Base-by-base conservation (phyloP, 257 asterid species). In the Ophiorrhiza pumila region DNA sequence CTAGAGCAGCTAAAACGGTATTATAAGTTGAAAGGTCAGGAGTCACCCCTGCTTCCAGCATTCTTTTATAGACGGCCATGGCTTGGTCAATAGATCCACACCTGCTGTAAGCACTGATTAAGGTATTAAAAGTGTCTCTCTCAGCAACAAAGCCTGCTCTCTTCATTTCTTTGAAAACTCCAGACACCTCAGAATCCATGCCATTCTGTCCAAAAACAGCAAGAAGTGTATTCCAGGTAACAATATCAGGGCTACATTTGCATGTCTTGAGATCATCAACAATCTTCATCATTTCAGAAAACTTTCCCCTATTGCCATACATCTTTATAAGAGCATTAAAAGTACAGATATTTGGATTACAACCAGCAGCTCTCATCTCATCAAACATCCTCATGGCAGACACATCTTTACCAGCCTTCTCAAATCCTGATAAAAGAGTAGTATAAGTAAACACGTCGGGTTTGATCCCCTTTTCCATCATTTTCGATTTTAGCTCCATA, bases 121-220 rank as follows among this genome's bases (percentile, higher is more conserved):
- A 80, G n/a, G 98, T 89, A 77, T 91, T 93, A 56, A 93, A 93
- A 71, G 98, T 93, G 81, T 93, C 97, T 80, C 97, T 86, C 78
- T 93, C 96, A 18, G 97, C 91, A 55, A 89, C 88, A 68, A 93
- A 91, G 0, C 98, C 98, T 0, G 97, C 87, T 53, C 97, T 81
- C 76, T 93, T 93, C 98, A 93, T 91, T 67, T 93, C 98, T 71
- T 67, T 85, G 80, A 94, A 91, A 74, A 94, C 97, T 22, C 97
- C 99, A 2, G 93, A 88, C 2, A 94, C 95, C 79, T 94, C 97
- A 0, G 88, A 80, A 80, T 91, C 92, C 98, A 91, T 87, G 62
- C 92, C 96, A 20, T 88, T 93, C 84, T 85, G 96, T 75, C 99
- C 99, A 82, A 94, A 94, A 76, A 94, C 97, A 0, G 99, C 95